Evolutionary conservation across 2,329 filamentous ascomycete genomes (phyloP).

Genomic region (Microascus cirrosus): DNA sequence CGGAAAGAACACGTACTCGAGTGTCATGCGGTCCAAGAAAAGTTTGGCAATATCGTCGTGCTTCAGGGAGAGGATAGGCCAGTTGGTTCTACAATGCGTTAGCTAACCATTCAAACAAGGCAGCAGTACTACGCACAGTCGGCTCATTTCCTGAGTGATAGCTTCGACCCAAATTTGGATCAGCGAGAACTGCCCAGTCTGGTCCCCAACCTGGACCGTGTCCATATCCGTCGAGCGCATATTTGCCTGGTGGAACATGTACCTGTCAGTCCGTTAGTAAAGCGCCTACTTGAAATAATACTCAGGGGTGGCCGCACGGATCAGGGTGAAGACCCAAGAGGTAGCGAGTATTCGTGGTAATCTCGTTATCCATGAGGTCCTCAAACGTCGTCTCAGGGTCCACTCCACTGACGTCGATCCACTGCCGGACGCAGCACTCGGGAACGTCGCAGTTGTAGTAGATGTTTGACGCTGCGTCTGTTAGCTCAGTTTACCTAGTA

Average conservation of each 20-base stretch:
- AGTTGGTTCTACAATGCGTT: conserved; percentile 8
- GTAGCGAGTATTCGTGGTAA: conserved; percentile 41
- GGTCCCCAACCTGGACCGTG: conserved; percentile 34
- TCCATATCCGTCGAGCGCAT: conserved; percentile 36
- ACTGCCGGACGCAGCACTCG: conserved; percentile 45
- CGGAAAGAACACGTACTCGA: conserved; percentile 21
- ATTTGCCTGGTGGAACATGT: conserved; percentile 58
- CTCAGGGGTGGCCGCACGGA: conserved; percentile 17
- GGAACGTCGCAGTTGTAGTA: conserved; percentile 54
- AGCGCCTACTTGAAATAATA: background rate
- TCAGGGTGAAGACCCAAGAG: conserved; percentile 44
- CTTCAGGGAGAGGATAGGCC: conserved; percentile 13
- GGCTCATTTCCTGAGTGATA: conserved; percentile 39
- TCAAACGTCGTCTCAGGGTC: conserved; percentile 33
- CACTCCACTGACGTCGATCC: conserved; percentile 49
- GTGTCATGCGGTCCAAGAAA: conserved; percentile 40
- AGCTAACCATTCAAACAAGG: background rate
- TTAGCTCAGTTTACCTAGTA: background rate
- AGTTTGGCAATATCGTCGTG: conserved; percentile 34
- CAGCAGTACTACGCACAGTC: conserved; percentile 18
- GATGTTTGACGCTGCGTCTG: conserved; percentile 36
- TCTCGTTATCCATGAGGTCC: conserved; percentile 37
- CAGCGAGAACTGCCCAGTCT: conserved; percentile 34
- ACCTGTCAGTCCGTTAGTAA: background rate
- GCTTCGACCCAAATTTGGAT: conserved; percentile 47